Evolutionary conservation across 2,329 filamentous ascomycete species (phyloP), one percentile per base, ranked within the genome.

Genomic region (Macroventuria anomochaeta): DNA sequence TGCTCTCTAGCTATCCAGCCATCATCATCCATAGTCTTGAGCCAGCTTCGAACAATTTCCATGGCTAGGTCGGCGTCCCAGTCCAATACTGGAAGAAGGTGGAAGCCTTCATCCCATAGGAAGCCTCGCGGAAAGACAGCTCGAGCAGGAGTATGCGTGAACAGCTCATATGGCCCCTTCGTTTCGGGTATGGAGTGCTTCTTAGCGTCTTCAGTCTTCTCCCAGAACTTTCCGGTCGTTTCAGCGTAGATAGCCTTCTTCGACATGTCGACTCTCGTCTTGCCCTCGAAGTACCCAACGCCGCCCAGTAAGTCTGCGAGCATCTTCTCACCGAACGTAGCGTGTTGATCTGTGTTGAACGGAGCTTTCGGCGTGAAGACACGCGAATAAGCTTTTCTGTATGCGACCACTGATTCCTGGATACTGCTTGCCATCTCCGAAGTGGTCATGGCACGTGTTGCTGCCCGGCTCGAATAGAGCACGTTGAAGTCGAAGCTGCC

Each of bases 1-100:
- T 97, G 93, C 78, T 97, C 93, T 44, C 93, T 87, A 5, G 89
- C 90, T 68, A 97, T 97, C 93, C 93, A 97, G 46, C 93, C 93
- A 71, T 97, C 91, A 11, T 93, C 88, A 62, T 97, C 93, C 83
- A 97, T 96, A 20, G 96, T 84, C 57, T 87, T 89, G 76, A 95
- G 93, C 95, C 95, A 97, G 75, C 90, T 96, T 75, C 88, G 89
- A 42, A 97, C 83, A 57, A 97, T 90, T 58, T 97, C 91, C 40
- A 87, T 76, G 2, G 90, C 87, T 44, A 97, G 81, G 70, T 96
- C 92, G 37, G 91, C 84, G 72, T 97, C 93, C 89, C 92, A 97
- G 58, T 97, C 93, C 10, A 91, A 82, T 47, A 97, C 88, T 2
- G 91, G 91, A 46, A 96, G 80, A 18, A 97, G 80, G 70, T 97